Evolutionary conservation across 495 filamentous ascomycete species (phyloP).

Genomic region (Parathielavia hyrcaniae): DNA sequence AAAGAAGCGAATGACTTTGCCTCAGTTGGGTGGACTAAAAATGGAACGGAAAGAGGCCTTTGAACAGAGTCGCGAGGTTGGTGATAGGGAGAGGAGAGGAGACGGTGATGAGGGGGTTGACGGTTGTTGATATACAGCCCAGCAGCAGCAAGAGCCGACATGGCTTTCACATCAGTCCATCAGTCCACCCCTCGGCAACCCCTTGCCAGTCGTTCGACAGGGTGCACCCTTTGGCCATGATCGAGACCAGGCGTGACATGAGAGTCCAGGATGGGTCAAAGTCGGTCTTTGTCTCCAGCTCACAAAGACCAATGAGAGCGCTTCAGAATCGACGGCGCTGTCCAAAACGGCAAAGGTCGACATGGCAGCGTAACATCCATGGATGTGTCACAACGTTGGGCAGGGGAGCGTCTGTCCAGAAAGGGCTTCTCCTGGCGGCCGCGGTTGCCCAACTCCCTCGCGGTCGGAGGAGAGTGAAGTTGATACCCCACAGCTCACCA

Average conservation of each 20-base stretch:
- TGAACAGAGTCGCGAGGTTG: conserved; percentile 18
- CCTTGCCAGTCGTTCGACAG: conserved; percentile 2
- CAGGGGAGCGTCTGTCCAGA: conserved; percentile 9
- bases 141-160: not conserved
- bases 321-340: not conserved
- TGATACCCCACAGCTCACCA: not conserved
- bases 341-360: conserved; percentile 4
- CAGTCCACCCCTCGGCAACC: not conserved
- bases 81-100: conserved; percentile 26
- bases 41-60: conserved; percentile 34
- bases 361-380: conserved; percentile 5
- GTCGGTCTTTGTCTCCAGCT: not conserved
- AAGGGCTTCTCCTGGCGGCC: not conserved
- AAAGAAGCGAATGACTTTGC: conserved; percentile 56
- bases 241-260: not conserved
- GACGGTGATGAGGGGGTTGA: conserved; percentile 10
- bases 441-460: conserved; percentile 12
- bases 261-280: not conserved
- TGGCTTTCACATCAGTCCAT: not conserved
- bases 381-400: not conserved
- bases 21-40: conserved; percentile 36
- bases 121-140: conserved; percentile 11
- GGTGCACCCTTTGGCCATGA: conserved; percentile 7
- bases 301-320: conserved; percentile 2
- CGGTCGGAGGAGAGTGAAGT: not conserved